Evolutionary conservation across 2,329 filamentous ascomycete species (phyloP).

Genomic region (Zymoseptoria passerinii): DNA sequence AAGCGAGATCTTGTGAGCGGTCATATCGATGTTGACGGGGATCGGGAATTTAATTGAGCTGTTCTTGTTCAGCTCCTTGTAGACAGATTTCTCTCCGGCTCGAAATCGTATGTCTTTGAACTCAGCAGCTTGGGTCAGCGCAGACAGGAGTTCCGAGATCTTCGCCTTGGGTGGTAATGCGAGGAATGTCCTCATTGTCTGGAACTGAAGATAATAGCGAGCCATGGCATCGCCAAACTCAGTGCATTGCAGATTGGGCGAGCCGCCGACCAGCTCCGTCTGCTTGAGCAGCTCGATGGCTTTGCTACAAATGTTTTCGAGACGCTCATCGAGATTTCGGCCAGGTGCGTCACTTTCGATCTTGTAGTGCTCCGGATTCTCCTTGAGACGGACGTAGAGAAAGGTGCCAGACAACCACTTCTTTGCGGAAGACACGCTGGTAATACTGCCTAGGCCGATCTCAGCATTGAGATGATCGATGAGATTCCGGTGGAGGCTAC

Average conservation of each 20-base stretch:
- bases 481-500: slow-evolving; percentile 63
- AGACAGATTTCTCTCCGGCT: slow-evolving; percentile 57
- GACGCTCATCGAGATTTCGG: slow-evolving; percentile 51
- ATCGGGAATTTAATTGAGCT: slow-evolving; percentile 62
- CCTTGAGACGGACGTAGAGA: slow-evolving; percentile 62
- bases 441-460: slow-evolving; percentile 66
- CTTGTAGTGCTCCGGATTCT: slow-evolving; percentile 64
- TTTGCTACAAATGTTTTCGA: slow-evolving; percentile 62
- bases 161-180: slow-evolving; percentile 52
- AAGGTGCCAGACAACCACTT: slow-evolving; percentile 73
- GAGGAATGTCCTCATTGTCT: slow-evolving; percentile 68
- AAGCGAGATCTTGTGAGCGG: slow-evolving; percentile 67
- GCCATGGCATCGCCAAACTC: slow-evolving; percentile 75
- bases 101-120: slow-evolving; percentile 67
- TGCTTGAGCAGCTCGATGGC: slow-evolving; percentile 59
- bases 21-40: slow-evolving; percentile 55
- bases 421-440: slow-evolving; percentile 55
- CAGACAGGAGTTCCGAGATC: slow-evolving; percentile 58
- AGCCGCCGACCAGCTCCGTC: slow-evolving; percentile 46
- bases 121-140: slow-evolving; percentile 60
- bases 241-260: slow-evolving; percentile 51
- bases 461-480: slow-evolving; percentile 82
- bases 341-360: slow-evolving; percentile 47
- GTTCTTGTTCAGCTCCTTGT: slow-evolving; percentile 64
- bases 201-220: slow-evolving; percentile 68